Evolutionary conservation across 2,329 filamentous ascomycete genomes (phyloP).

Genomic region (Sporothrix mexicana): DNA sequence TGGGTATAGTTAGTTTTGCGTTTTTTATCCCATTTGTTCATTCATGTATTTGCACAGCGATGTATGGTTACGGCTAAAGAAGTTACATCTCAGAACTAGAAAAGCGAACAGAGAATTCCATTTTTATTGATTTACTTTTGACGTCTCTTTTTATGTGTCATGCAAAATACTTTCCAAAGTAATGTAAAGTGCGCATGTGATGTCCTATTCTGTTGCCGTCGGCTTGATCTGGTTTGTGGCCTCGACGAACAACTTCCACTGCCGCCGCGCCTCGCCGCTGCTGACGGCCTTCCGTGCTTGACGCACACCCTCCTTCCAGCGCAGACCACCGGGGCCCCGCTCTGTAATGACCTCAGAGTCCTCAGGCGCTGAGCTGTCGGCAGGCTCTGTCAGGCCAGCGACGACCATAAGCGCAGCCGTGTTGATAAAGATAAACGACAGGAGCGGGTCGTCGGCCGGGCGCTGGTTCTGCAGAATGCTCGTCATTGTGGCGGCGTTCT

Average conservation of each 20-base stretch:
- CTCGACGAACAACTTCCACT: conserved; percentile 84
- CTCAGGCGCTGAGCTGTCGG: conserved; percentile 75
- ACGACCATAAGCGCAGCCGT: conserved; percentile 86
- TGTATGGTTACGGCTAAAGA: not conserved
- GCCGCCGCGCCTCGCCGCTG: conserved; percentile 83
- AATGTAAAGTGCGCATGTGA: conserved; percentile 16
- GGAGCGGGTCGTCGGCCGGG: conserved; percentile 76
- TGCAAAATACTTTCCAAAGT: no score
- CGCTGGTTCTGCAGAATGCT: conserved; percentile 77
- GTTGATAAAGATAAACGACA: conserved; percentile 95
- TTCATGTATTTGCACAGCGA: not conserved
- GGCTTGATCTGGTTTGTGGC: conserved; percentile 64
- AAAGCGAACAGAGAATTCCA: not conserved
- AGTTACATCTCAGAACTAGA: not conserved
- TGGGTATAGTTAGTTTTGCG: not conserved
- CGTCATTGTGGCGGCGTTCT: conserved; percentile 86
- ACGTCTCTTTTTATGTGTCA: not conserved
- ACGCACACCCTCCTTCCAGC: conserved; percentile 95
- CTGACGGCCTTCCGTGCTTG: conserved; percentile 86
- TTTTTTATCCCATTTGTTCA: not conserved
- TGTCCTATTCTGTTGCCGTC: not conserved
- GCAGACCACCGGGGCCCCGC: conserved; percentile 79
- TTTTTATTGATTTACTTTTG: conserved; percentile 20
- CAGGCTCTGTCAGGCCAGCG: conserved; percentile 79
- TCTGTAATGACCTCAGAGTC: conserved; percentile 82